Percentiles rank a stretch among this genome's conserved stretches.
Evolutionary conservation across 1,284 basidiomycete genomes (phyloP).

Genomic region (Ustilago curta): DNA sequence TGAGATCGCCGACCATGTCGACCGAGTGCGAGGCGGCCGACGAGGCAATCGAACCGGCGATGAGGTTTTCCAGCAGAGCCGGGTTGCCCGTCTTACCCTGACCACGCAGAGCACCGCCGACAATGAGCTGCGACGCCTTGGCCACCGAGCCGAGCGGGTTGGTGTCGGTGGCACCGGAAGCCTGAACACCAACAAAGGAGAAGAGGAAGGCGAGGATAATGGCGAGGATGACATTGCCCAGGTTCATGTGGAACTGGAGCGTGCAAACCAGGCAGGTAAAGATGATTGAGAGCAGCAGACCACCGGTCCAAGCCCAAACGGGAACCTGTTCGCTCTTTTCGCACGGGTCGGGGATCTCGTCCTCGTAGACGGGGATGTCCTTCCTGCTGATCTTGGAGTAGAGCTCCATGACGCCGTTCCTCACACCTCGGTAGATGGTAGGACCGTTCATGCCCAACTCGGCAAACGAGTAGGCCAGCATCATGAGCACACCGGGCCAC

Average conservation of each 20-base stretch:
- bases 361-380: constrained; percentile 38
- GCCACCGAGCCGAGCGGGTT: constrained; percentile 60
- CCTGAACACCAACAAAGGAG: constrained; percentile 78
- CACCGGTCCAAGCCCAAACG: constrained; percentile 74
- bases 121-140: constrained; percentile 63
- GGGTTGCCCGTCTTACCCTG: constrained; percentile 72
- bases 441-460: constrained; percentile 67
- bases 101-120: constrained; percentile 59
- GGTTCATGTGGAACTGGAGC: constrained; percentile 64
- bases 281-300: constrained; percentile 73
- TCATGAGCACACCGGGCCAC: constrained; percentile 76
- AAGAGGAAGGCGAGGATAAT: constrained; percentile 75
- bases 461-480: constrained; percentile 69
- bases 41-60: constrained; percentile 75
- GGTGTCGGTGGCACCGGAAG: constrained; percentile 62
- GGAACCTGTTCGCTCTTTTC: constrained; percentile 74
- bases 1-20: constrained; percentile 81
- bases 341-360: constrained; percentile 53
- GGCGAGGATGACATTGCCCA: constrained; percentile 71
- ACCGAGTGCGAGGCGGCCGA: constrained; percentile 76
- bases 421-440: constrained; percentile 62
- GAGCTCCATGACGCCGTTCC: constrained; percentile 50
- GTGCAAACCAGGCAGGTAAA: constrained; percentile 73
- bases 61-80: constrained; percentile 75
- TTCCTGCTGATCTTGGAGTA: constrained; percentile 40